Conservation (phyloP, 441 rosid species). For the Capsella rubella region DNA sequence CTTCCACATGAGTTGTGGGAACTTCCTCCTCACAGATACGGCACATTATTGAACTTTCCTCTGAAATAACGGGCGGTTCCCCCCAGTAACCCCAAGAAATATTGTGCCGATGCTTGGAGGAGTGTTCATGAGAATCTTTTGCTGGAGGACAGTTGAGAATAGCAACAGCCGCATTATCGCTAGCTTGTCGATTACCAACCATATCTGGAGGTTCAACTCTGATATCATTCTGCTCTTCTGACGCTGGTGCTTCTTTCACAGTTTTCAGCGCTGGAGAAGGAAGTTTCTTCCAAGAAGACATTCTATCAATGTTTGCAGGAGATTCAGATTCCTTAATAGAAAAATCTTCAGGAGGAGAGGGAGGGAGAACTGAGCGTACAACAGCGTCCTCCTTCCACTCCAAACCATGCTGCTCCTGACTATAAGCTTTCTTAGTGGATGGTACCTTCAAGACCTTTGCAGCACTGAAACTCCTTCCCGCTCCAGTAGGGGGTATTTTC, state of each 20-base stretch:
- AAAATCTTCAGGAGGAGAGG: conserved; percentile 52
- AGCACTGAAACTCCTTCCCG: conserved; percentile 66
- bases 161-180: conserved; percentile 50
- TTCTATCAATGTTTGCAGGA: conserved; percentile 70
- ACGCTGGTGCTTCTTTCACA: conserved; percentile 58
- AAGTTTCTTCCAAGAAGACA: conserved; percentile 90
- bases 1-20: conserved; percentile 86
- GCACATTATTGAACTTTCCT: conserved; percentile 89
- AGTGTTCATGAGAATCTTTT: conserved; percentile 69
- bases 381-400: conserved; percentile 69
- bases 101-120: conserved; percentile 82
- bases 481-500: conserved; percentile 58
- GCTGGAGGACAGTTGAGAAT: conserved; percentile 59
- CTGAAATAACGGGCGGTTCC: conserved; percentile 68
- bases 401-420: conserved; percentile 89
- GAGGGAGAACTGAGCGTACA: conserved; percentile 50
- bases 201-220: conserved; percentile 59
- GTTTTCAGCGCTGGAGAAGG: conserved; percentile 77
- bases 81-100: conserved; percentile 96
- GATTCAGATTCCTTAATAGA: conserved; percentile 62
- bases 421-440: conserved; percentile 80
- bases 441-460: conserved; percentile 61
- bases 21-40: conserved; percentile 99
- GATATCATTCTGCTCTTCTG: conserved; percentile 58
- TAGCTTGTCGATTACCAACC: conserved; percentile 54